Base-by-base conservation (phyloP, 2,329 filamentous ascomycete species). In the Lasiodiplodia gonubiensis region DNA sequence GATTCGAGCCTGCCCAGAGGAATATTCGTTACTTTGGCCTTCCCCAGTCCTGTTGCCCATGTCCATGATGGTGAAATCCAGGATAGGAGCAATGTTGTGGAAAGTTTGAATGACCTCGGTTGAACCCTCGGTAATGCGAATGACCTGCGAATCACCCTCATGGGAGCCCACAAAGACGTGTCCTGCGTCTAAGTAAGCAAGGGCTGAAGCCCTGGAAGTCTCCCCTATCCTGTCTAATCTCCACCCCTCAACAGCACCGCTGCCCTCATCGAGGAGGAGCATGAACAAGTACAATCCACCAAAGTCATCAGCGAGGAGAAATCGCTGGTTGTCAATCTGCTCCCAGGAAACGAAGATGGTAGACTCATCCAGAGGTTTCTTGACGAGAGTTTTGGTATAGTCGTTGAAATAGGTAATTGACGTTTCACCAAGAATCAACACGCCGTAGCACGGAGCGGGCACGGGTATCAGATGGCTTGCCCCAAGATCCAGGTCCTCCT, bases 31-130 rank as follows among this genome's bases (percentile, higher is more conserved):
- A 3, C 90, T 91, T 21, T 92, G 89, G 10, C 85, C 88, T 70
- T 95, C 91, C 25, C 90, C 90, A 68, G 92, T 90, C 67, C 92
- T 86, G 72, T 93, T 94, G 0, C 94, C 94, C 85, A 98, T 91
- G 74, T 98, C 95, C 93, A 98, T 97, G 18, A 99, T 88, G 0
- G 92, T 90, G 72, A 99, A 97, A 76, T 99, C 95, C 48, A 98
- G 81, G 51, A 99, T 92, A 0, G 95, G 95, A 0, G 92, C 93
- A 72, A 98, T 92, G 74, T 97, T 99, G 3, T 87, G 82, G 67
- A 96, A 84, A 0, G 88, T 90, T 75, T 97, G 93, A 11, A 95
- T 78, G 4, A 94, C 79, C 57, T 89, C 83, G 68, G 94, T 83
- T 0, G 84, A 85, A 37, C 90, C 83, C 64, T 86, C 84, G 53